Percentiles rank a stretch among this genome's conserved stretches.
Conservation (phyloP, 768 basidiomycete genomes). For the Gautieria morchelliformis region DNA sequence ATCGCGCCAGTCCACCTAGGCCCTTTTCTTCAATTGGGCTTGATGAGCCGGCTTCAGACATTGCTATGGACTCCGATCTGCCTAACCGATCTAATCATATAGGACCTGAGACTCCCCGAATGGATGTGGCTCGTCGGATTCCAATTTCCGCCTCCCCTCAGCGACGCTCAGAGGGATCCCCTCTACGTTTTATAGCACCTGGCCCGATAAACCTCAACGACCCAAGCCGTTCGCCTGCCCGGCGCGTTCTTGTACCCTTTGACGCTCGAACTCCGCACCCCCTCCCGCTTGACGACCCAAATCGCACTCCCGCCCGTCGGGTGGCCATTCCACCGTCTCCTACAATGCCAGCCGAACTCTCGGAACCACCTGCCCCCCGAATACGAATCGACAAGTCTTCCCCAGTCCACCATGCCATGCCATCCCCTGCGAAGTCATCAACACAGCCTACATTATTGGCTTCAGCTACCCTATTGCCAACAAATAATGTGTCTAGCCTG, state of each 20-base stretch:
- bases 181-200: constrained; percentile 23
- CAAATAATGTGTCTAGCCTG: not conserved
- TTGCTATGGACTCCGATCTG: not conserved
- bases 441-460: not conserved
- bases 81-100: not conserved
- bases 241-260: constrained; percentile 16
- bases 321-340: constrained; percentile 12
- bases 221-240: constrained; percentile 27
- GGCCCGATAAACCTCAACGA: constrained; percentile 25
- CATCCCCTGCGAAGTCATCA: not conserved
- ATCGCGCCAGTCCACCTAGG: not conserved
- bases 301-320: constrained; percentile 54
- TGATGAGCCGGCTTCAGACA: not conserved
- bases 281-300: constrained; percentile 27
- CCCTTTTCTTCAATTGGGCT: not conserved
- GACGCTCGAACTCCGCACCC: constrained; percentile 21
- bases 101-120: not conserved
- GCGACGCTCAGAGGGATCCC: constrained; percentile 13
- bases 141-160: constrained; percentile 5
- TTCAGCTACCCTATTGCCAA: not conserved
- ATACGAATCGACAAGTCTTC: not conserved
- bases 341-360: not conserved
- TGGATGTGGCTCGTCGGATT: not conserved
- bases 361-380: not conserved
- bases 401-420: not conserved